Conservation (phyloP, 345 rosid species). For the Eucalyptus dawsonii region DNA sequence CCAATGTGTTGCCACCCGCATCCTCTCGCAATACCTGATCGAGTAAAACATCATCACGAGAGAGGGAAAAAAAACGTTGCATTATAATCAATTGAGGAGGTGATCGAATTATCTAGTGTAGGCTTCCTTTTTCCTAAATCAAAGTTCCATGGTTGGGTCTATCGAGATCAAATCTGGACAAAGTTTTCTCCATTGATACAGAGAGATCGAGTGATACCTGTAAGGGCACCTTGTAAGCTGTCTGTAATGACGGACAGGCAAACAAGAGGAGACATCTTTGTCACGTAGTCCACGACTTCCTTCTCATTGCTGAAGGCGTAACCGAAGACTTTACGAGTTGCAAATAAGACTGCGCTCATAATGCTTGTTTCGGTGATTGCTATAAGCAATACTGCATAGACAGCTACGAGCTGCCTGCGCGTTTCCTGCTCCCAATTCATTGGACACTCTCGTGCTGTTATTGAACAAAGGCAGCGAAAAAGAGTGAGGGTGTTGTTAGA, state of each 20-base stretch:
- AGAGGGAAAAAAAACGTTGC: neutral
- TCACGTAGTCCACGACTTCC: slow-evolving; percentile 58
- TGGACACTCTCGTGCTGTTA: slow-evolving; percentile 71
- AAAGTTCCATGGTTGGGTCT: too few species aligned
- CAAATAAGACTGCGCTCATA: slow-evolving; percentile 26
- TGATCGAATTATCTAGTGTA: neutral
- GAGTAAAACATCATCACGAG: neutral
- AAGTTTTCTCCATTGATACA: neutral
- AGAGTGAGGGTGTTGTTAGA: neutral
- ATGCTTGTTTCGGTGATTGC: slow-evolving; percentile 16
- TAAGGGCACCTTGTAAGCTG: slow-evolving; percentile 47
- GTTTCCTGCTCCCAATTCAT: slow-evolving; percentile 75
- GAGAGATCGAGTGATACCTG: slow-evolving; percentile 25
- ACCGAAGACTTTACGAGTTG: slow-evolving; percentile 39
- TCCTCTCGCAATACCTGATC: slow-evolving; percentile 66
- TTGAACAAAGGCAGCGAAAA: neutral
- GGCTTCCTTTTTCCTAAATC: neutral
- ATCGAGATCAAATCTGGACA: neutral
- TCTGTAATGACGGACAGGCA: slow-evolving; percentile 52
- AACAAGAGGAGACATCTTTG: slow-evolving; percentile 61
- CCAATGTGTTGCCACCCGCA: slow-evolving; percentile 87
- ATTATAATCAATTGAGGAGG: neutral
- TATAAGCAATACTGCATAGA: slow-evolving; percentile 20
- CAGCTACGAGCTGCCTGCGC: slow-evolving; percentile 40
- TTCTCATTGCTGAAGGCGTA: slow-evolving; percentile 55